phyloP scores from a whole-genome alignment of 2,329 filamentous ascomycete species.

The Orbilia oligospora region DNA sequence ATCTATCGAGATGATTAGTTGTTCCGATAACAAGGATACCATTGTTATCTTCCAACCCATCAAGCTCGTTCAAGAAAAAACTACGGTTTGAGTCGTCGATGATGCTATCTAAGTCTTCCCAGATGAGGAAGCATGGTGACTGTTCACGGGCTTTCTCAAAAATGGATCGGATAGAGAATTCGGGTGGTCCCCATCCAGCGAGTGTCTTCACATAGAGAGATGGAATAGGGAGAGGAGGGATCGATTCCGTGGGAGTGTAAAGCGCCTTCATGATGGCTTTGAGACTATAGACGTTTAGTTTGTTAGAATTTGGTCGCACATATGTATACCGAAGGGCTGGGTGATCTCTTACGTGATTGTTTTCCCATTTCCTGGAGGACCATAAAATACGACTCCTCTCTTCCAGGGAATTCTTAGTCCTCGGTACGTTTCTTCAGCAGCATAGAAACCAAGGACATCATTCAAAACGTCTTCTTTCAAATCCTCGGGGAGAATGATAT shows the following conservation, averaged over 20 bases:
- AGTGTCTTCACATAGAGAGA: slow-evolving; percentile 75
- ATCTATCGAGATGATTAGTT: slow-evolving; percentile 76
- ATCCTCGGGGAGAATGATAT: slow-evolving; percentile 76
- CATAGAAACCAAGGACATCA: slow-evolving; percentile 77
- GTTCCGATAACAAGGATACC: slow-evolving; percentile 79
- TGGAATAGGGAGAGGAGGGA: slow-evolving; percentile 67
- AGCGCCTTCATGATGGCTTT: slow-evolving; percentile 79
- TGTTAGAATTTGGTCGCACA: neutral
- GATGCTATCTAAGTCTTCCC: slow-evolving; percentile 80
- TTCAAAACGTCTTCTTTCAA: slow-evolving; percentile 77
- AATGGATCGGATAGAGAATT: slow-evolving; percentile 72
- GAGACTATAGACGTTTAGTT: slow-evolving; percentile 65
- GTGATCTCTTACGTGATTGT: slow-evolving; percentile 72
- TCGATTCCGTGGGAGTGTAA: slow-evolving; percentile 70
- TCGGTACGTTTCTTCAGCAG: slow-evolving; percentile 73
- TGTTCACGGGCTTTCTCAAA: slow-evolving; percentile 75
- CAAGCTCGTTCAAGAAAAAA: slow-evolving; percentile 81
- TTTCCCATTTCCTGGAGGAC: slow-evolving; percentile 77
- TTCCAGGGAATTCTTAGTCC: slow-evolving; percentile 79
- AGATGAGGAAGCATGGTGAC: slow-evolving; percentile 79
- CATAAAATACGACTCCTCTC: slow-evolving; percentile 77
- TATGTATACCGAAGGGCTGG: neutral
- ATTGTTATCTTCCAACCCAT: slow-evolving; percentile 78
- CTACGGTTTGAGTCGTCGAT: slow-evolving; percentile 74
- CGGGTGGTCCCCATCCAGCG: slow-evolving; percentile 71